phyloP scores from a whole-genome alignment of 2,329 filamentous ascomycete genomes.

The Xylariomycetidae sp. region DNA sequence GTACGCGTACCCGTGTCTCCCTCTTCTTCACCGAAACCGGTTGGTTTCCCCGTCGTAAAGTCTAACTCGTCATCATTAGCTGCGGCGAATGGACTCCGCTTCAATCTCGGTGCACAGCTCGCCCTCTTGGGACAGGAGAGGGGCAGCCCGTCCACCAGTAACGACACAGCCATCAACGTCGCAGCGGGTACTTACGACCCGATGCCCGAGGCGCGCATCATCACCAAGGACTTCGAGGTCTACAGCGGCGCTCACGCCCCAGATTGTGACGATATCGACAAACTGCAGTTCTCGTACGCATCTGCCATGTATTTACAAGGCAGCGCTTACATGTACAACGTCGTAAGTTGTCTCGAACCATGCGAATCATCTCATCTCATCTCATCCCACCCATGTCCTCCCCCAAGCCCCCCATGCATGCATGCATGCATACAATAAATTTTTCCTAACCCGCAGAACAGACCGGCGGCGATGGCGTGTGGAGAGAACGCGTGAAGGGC shows the following conservation, averaged over 20 bases:
- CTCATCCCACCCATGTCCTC: not conserved
- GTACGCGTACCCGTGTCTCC: conserved; percentile 11
- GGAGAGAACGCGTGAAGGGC: conserved; percentile 42
- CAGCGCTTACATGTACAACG: conserved; percentile 34
- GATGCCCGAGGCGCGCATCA: conserved; percentile 36
- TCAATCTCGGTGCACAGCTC: conserved; percentile 50
- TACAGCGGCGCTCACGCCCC: conserved; percentile 39
- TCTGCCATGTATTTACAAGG: conserved; percentile 41
- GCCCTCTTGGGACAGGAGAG: too few species aligned
- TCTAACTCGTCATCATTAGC: conserved; percentile 15
- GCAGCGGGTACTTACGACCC: conserved; percentile 52
- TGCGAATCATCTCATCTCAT: not conserved
- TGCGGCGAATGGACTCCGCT: conserved; percentile 38
- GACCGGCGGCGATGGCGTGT: conserved; percentile 33
- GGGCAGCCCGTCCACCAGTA: too few species aligned
- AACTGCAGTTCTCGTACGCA: conserved; percentile 45
- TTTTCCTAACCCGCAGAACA: conserved; percentile 22
- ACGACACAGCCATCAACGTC: conserved; percentile 56
- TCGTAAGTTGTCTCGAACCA: conserved; percentile 13
- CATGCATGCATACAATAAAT: too few species aligned
- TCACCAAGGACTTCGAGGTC: conserved; percentile 37
- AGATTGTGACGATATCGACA: conserved; percentile 39
- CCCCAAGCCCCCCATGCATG: not conserved
- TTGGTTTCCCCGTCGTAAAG: too few species aligned
- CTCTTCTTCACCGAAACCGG: too few species aligned